A percentile compares a stretch with the other conserved stretches of the same genome.
Conservation (phyloP, 2,329 filamentous ascomycete species). For the Penicillium sclerotigenum region DNA sequence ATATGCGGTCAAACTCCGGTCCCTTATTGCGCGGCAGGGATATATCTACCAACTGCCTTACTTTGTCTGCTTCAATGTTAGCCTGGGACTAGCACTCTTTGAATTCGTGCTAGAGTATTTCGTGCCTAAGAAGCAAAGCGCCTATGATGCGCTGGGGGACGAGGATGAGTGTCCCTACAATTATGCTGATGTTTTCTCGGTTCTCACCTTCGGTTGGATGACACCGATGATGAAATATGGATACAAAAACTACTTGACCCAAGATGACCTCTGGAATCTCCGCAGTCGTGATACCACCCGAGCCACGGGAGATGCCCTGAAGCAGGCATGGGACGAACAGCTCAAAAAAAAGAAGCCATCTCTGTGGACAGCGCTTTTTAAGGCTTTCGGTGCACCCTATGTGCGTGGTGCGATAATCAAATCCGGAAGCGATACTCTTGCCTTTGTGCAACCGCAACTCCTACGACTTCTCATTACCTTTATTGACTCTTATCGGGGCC, state of each 20-base stretch:
- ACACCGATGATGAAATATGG: slow-evolving; percentile 95
- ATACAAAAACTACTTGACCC: slow-evolving; percentile 85
- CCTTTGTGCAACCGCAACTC: slow-evolving; percentile 88
- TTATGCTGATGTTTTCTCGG: slow-evolving; percentile 90
- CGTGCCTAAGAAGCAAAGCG: slow-evolving; percentile 72
- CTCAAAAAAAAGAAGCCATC: slow-evolving; percentile 71
- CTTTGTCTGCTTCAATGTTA: slow-evolving; percentile 72
- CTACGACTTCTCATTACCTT: slow-evolving; percentile 80
- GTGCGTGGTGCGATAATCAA: slow-evolving; percentile 81
- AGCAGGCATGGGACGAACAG: slow-evolving; percentile 73
- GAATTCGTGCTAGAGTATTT: slow-evolving; percentile 83
- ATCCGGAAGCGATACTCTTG: slow-evolving; percentile 76
- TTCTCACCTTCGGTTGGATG: slow-evolving; percentile 97
- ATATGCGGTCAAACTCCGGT: slow-evolving; percentile 78
- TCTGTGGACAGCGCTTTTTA: slow-evolving; percentile 81
- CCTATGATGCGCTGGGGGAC: slow-evolving; percentile 65
- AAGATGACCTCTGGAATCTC: slow-evolving; percentile 94
- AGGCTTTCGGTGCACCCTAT: slow-evolving; percentile 82
- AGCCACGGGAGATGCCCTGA: slow-evolving; percentile 66
- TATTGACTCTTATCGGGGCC: slow-evolving; percentile 68
- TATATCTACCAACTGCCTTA: slow-evolving; percentile 66
- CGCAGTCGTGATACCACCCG: slow-evolving; percentile 75
- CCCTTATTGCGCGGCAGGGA: slow-evolving; percentile 73
- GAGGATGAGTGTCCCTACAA: slow-evolving; percentile 70
- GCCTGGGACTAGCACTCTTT: slow-evolving; percentile 64